Evolutionary conservation across 2,329 filamentous ascomycete species (phyloP), one percentile per base, ranked within the genome.

Genomic region (Aspergillus ibericus): DNA sequence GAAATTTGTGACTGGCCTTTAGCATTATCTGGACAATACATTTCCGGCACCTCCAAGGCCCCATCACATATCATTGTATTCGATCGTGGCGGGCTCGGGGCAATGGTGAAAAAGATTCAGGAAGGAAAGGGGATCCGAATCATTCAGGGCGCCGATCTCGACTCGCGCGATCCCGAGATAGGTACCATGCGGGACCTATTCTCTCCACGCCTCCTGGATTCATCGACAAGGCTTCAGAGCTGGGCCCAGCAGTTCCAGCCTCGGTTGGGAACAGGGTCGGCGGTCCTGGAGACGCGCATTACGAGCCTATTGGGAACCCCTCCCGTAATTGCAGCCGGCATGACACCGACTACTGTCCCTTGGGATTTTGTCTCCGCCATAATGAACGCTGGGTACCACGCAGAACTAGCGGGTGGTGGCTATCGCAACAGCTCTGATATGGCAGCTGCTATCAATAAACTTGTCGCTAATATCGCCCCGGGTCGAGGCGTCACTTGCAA

Each of bases 211-310:
- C 40, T 63, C 12, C 42, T 66, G 15, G 35, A 55, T 3, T 58
- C 64, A 67, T 97, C 72, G 92, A 92, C 75, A 93, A 92, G 73
- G 91, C 92, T 53, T 88, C 91, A 48, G 90, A 58, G 97, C 76
- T 98, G 93, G 93, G 91, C 96, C 58, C 93, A 93, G 76, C 91
- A 96, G 74, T 92, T 93, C 72, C 92, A 92, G 15, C 93, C 93
- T n/a, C 88, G 87, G 56, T 82, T 98, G 44, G 86, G 93, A 66
- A 86, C 85, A 59, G 91, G 92, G n/a, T 84, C 91, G 68, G 93
- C 89, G 1, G 96, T 90, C 67, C 91, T 99, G 48, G 93, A 98
- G 74, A 99, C 95, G 62, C 97, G 96, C 81, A 95, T 97, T 89
- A 96, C 90, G 76, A 85, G 91, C 66, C 81, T 96, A 18, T 81